These are phyloP conservation scores for Castanea crenata DNA, from an alignment of 306 rosid species.

Conservation along the genomic window DNA sequence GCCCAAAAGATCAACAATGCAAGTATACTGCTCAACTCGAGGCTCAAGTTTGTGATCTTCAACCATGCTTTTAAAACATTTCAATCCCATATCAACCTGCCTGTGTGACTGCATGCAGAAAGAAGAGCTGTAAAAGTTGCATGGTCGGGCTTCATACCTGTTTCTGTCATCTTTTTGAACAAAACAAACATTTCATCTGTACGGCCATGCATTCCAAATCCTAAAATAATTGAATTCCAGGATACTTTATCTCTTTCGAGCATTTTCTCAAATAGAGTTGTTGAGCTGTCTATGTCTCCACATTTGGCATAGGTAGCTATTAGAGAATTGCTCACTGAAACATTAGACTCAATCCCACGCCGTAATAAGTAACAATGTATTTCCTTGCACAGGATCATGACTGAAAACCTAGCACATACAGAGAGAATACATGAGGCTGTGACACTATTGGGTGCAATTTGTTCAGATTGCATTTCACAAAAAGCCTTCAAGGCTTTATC, in stretches of 20 bases:
- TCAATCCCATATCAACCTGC: constrained; percentile 35
- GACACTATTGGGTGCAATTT: constrained; percentile 26
- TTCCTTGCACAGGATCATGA: constrained; percentile 34
- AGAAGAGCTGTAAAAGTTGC: constrained; percentile 44
- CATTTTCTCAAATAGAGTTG: constrained; percentile 29
- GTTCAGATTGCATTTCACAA: constrained; percentile 27
- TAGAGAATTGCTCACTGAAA: constrained; percentile 36
- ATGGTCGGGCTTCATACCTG: constrained; percentile 29
- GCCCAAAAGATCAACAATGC: constrained; percentile 48
- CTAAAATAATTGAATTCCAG: constrained; percentile 38
- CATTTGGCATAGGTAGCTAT: constrained; percentile 40
- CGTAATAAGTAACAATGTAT: constrained; percentile 34
- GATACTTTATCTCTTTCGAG: constrained; percentile 26
- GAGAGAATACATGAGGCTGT: constrained; percentile 30
- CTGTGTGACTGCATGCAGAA: constrained; percentile 39
- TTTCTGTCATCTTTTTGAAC: constrained; percentile 24
- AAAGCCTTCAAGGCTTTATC: constrained; percentile 32
- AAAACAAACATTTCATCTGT: constrained; percentile 24
- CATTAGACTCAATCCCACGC: constrained; percentile 22
- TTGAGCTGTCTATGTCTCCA: constrained; percentile 37
- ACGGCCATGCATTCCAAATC: constrained; percentile 35
- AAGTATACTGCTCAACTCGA: constrained; percentile 38
- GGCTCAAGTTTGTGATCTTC: constrained; percentile 32
- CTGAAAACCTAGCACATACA: constrained; percentile 32
- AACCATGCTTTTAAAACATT: constrained; percentile 28